Base-by-base conservation (phyloP, 495 filamentous ascomycete species). In the Aspergillus heteromorphus region DNA sequence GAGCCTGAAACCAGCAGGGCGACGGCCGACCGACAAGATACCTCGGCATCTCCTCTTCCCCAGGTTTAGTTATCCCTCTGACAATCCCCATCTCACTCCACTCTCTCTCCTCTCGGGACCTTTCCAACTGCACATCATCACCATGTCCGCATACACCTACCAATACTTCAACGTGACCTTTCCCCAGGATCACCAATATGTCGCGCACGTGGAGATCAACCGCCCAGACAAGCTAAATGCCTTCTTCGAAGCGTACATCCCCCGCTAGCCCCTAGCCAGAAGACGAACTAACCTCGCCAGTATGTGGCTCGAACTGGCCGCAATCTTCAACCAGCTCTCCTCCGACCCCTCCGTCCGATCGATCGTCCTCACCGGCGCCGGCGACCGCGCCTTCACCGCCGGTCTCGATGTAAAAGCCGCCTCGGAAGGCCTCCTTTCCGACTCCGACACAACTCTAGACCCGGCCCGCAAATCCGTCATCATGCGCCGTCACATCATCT, bases 121-220 rank as follows among this genome's bases (percentile, higher is more conserved):
- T 5, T 13, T 14, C 5, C 6, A 13, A 49, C 8, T 10, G 42
- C 11, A 59, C 16, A 42, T 2, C 49, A 23, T n/a, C 48, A 60
- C 18, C 13, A 58, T 58, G 55, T 34, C 52, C 34, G 56, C 69
- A 30, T 66, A 67, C 60, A 56, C 65, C 11, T 86, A 79, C 74
- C 74, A 87, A 54, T 77, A 92, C 77, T 97, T 93, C 80, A 83
- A 83, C 51, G 75, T 97, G 57, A 79, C 80, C 18, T 86, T 86
- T 51, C 89, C 91, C 0, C 58, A 67, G n/a, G 67, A 47, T 3
- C 43, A 47, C 23, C 17, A 72, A 57, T 83, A 83, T 73, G 89
- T 97, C 36, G 89, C 88, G 9, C 89, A 95, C 67, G 91, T 98
- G 48, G 87, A 97, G 68, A 96, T 95, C 74, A 92, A 95, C 76